A percentile compares a stretch with the other conserved stretches of the same genome.
phyloP scores from a whole-genome alignment of 2,329 filamentous ascomycete species.

The Chaetothyriales sp. region DNA sequence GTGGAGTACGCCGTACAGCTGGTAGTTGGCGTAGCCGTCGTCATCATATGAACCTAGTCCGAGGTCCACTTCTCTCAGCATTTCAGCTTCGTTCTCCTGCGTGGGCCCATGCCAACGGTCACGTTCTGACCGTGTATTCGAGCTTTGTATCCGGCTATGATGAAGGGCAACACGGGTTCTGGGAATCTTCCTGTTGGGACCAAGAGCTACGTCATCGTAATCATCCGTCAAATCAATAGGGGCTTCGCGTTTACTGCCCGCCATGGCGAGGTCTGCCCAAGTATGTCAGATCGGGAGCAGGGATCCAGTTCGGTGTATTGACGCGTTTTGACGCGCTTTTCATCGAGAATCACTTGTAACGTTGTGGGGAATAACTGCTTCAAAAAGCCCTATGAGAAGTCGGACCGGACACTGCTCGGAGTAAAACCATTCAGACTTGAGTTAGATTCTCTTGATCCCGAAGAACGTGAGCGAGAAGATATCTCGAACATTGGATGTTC shows the following conservation, averaged over 20 bases:
- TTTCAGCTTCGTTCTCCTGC: conserved; percentile 15
- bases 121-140: conserved; percentile 2
- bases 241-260: neutral
- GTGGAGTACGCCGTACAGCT: conserved; percentile 32
- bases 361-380: no score
- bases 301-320: no score
- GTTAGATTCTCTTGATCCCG: no score
- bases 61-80: conserved; percentile 19
- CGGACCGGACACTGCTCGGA: no score
- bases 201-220: neutral
- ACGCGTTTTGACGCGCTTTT: no score
- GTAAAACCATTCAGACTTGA: no score
- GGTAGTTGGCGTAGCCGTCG: conserved; percentile 23
- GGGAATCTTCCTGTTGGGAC: conserved; percentile 30
- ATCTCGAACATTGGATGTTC: no score
- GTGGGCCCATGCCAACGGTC: conserved; percentile 11
- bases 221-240: neutral
- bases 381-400: no score
- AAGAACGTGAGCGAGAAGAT: no score
- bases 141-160: neutral
- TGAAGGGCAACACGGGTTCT: neutral
- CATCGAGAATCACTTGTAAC: no score
- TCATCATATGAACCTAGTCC: conserved; percentile 12
- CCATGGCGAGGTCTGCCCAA: neutral
- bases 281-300: no score